These are phyloP conservation scores for Pelargonium nanum DNA, from an alignment of 345 rosid genomes.

Conservation along the genomic window DNA sequence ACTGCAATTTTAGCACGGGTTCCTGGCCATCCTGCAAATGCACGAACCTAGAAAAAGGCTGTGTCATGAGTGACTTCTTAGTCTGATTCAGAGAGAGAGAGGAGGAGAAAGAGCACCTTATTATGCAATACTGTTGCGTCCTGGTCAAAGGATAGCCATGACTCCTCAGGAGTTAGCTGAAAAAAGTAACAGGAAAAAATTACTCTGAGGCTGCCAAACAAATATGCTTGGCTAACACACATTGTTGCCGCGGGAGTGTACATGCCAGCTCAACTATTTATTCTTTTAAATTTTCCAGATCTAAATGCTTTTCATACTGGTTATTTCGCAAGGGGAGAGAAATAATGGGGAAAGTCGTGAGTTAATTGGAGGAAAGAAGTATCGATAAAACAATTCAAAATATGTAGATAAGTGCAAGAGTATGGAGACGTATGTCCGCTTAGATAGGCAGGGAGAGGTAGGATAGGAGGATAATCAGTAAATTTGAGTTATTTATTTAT, in stretches of 20 bases:
- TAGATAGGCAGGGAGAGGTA: no score
- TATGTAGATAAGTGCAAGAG: no score
- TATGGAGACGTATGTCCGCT: no score
- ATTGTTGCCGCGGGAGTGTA: background rate
- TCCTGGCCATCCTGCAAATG: constrained; percentile 98
- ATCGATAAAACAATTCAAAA: no score
- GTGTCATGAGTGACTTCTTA: constrained; percentile 13
- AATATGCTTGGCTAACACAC: no score
- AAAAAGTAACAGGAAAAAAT: constrained; percentile 10
- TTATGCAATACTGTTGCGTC: constrained; percentile 73
- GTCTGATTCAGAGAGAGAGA: constrained; percentile 5
- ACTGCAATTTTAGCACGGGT: constrained; percentile 63
- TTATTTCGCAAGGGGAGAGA: no score
- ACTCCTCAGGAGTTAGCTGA: constrained; percentile 75
- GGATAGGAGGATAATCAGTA: no score
- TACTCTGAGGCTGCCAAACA: background rate
- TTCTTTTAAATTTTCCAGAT: background rate
- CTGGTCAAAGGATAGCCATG: constrained; percentile 71
- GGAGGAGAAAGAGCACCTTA: constrained; percentile 34
- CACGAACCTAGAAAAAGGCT: constrained; percentile 70
- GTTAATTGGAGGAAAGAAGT: no score
- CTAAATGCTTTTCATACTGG: no score
- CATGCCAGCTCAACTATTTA: background rate
- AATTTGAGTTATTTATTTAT: no score
- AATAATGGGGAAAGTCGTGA: no score